phyloP scores from a whole-genome alignment of 2,329 filamentous ascomycete genomes.

The Colletotrichum paranaense region DNA sequence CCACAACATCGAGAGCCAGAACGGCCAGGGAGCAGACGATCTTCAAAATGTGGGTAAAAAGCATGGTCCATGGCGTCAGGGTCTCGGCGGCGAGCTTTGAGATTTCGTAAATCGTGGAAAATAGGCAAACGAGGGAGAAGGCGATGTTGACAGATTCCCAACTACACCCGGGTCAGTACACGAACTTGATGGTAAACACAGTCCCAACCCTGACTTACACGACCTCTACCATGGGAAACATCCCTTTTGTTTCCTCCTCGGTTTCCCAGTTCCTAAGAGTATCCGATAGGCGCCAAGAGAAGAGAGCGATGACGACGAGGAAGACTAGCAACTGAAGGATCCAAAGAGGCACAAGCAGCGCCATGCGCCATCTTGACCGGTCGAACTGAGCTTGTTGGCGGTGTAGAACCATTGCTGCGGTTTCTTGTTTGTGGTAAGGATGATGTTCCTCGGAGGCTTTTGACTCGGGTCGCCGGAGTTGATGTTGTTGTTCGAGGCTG shows the following conservation, averaged over 20 bases:
- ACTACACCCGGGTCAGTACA: slow-evolving; percentile 44
- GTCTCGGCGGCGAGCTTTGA: slow-evolving; percentile 59
- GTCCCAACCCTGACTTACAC: slow-evolving; percentile 53
- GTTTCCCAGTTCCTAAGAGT: slow-evolving; percentile 57
- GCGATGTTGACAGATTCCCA: slow-evolving; percentile 66
- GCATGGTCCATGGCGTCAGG: slow-evolving; percentile 65
- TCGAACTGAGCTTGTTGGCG: slow-evolving; percentile 64
- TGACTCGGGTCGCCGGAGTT: background rate
- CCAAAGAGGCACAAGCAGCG: slow-evolving; percentile 63
- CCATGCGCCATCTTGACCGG: slow-evolving; percentile 62
- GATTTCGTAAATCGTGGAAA: slow-evolving; percentile 60
- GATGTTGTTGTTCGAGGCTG: slow-evolving; percentile 21
- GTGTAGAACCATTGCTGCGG: slow-evolving; percentile 52
- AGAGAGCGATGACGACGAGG: slow-evolving; percentile 61
- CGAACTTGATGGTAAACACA: background rate
- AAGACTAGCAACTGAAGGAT: slow-evolving; percentile 58
- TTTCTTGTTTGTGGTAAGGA: background rate
- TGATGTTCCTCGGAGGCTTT: slow-evolving; percentile 3
- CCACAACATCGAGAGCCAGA: slow-evolving; percentile 62
- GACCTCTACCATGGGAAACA: slow-evolving; percentile 58
- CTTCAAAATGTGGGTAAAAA: slow-evolving; percentile 64
- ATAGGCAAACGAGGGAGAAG: slow-evolving; percentile 58
- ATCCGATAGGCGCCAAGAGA: slow-evolving; percentile 63
- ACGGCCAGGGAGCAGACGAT: slow-evolving; percentile 57
- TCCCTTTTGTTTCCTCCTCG: slow-evolving; percentile 47